phyloP scores from a whole-genome alignment of 305 asterid genomes.

The Stenogyne calaminthoides region DNA sequence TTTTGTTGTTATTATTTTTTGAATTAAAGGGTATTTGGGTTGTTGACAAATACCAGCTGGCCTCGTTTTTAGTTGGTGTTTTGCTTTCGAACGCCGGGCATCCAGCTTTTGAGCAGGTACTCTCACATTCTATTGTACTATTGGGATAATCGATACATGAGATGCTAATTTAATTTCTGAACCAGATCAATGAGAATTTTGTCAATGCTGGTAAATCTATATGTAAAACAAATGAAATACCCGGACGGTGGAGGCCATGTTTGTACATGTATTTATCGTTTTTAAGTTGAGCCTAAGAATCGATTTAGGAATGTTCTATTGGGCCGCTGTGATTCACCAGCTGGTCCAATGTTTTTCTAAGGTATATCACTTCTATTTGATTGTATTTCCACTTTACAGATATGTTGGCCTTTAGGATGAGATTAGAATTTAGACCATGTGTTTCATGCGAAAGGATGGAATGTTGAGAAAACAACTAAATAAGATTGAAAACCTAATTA shows the following conservation, averaged over 20 bases:
- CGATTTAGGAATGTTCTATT: conserved; percentile 89
- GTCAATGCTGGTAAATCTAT: conserved; percentile 70
- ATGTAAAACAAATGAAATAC: conserved; percentile 78
- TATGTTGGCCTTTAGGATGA: no score
- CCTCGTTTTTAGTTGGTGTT: conserved; percentile 71
- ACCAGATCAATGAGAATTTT: conserved; percentile 74
- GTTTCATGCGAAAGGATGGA: background rate
- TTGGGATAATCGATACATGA: background rate
- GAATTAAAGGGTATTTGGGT: conserved; percentile 69
- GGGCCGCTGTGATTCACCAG: conserved; percentile 81
- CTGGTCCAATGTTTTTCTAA: conserved; percentile 76
- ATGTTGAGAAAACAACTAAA: background rate
- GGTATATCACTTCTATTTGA: conserved; percentile 41
- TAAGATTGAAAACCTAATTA: no score
- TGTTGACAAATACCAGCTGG: conserved; percentile 73
- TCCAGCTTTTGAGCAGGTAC: conserved; percentile 67
- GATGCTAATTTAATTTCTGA: conserved; percentile 17
- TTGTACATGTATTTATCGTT: conserved; percentile 82
- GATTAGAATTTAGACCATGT: background rate
- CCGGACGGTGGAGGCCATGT: conserved; percentile 92
- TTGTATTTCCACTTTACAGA: conserved; percentile 5
- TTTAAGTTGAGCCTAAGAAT: conserved; percentile 68
- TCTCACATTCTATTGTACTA: conserved; percentile 14
- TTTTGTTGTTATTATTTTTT: conserved; percentile 4
- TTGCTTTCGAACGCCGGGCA: conserved; percentile 62